Conservation (phyloP, 202 grass and related monocot species). For the Schoenoplectus triqueter region DNA sequence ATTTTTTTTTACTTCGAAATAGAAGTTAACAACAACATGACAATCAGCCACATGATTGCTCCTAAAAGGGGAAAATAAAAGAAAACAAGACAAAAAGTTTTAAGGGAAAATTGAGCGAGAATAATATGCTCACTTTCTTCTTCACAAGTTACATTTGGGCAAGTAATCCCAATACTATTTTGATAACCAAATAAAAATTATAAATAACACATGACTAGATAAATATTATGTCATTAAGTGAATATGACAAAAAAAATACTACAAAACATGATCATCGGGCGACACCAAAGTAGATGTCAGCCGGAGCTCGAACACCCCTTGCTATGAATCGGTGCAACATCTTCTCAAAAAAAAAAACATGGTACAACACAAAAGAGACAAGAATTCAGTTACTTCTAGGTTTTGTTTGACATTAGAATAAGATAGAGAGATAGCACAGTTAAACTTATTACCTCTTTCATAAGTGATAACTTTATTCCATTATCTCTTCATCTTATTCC, state of each 20-base stretch:
- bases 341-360: too few relatives aligned
- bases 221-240: neutral
- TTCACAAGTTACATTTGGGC: neutral
- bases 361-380: too few relatives aligned
- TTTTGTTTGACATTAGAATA: too few relatives aligned
- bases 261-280: neutral
- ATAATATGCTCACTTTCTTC: neutral
- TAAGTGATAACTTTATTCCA: too few relatives aligned
- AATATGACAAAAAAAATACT: neutral
- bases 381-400: too few relatives aligned
- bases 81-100: neutral
- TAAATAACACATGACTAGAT: too few relatives aligned
- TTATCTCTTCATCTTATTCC: too few relatives aligned
- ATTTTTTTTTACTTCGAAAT: neutral
- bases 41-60: neutral
- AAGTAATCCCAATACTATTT: neutral
- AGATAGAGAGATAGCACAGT: too few relatives aligned
- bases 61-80: neutral
- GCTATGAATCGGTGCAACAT: too few relatives aligned
- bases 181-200: neutral
- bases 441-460: too few relatives aligned
- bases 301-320: too few relatives aligned
- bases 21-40: neutral
- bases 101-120: neutral
- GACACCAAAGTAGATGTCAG: too few relatives aligned